Evolutionary conservation across 1,284 basidiomycete genomes (phyloP), one percentile per base, ranked within the genome.

Genomic region (Hypsizygus ulmarius): DNA sequence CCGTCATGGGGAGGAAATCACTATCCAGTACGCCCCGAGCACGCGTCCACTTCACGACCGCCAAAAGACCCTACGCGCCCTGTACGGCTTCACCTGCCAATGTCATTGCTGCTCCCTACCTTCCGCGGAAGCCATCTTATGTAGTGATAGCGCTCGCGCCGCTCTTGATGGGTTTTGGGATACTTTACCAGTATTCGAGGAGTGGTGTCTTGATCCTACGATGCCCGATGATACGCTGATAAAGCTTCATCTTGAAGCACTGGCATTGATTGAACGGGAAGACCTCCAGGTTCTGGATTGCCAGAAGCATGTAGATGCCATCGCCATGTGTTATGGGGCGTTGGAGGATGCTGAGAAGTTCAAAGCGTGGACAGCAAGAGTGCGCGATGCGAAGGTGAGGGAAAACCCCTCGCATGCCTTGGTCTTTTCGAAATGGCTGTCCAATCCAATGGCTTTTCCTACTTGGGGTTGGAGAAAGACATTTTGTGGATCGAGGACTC

Each of bases 261-360:
- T 73, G 16, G n/a, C 45, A 6, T 41, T 60, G 39, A 63, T 68
- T 33, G 53, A 60, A 27, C 57, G 59, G 25, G 64, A 64, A 44
- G 62, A 59, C 1, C 49, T 67, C 15, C 57, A 63, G 42, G 56
- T 59, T 11, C 52, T 67, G 0, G 59, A 62, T 21, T 57, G 51
- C 34, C 63, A 60, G 33, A 59, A 61, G 28, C 71, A 74, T 38
- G 54, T 68, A 9, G 71, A 74, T 40, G 61, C 55, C 3, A 63
- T 74, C 15, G 69, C 68, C 1, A 69, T 72, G 65, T 72, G 70
- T 43, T 72, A 69, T 52, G 72, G 69, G 0, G 69, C 70, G 12
- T 50, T 73, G n/a, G 60, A 59, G 12, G 68, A 74, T 41, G 58
- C 54, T 12, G 53, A 64, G 33, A 64, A 63, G 47, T 74, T 74